A percentile compares a stretch with the other conserved stretches of the same genome.
These are phyloP conservation scores for Adansonia gregorii DNA, from an alignment of 441 rosid genomes.

Conservation along the genomic window DNA sequence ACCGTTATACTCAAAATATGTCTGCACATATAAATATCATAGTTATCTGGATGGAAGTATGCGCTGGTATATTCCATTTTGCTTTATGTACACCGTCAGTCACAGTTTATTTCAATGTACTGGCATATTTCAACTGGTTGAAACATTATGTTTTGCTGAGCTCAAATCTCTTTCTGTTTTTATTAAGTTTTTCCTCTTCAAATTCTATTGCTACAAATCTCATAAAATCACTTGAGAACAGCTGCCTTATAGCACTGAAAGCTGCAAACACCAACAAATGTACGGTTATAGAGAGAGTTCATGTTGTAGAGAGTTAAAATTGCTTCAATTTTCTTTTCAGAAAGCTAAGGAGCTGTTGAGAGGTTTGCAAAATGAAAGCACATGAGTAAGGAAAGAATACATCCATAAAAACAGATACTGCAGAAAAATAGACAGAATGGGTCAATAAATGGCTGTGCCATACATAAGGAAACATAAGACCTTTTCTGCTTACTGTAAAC, in stretches of 20 bases:
- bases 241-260: background rate
- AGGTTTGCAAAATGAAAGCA: conserved; percentile 19
- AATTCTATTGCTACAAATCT: background rate
- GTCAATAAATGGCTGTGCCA: background rate
- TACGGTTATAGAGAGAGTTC: background rate
- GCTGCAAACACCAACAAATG: background rate
- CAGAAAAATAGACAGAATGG: background rate
- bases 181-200: background rate
- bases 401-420: background rate
- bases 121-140: background rate
- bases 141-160: background rate
- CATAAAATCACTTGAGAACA: conserved; percentile 1
- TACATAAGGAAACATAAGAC: background rate
- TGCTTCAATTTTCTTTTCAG: conserved; percentile 13
- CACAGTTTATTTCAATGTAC: background rate
- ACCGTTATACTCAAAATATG: background rate
- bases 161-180: background rate
- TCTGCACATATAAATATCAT: background rate
- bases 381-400: background rate
- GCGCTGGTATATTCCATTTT: background rate
- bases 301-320: background rate
- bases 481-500: background rate
- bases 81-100: background rate
- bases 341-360: conserved; percentile 9
- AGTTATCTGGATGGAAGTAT: background rate